A percentile compares a stretch with the other conserved stretches of the same genome.
Evolutionary conservation across 768 basidiomycete species (phyloP).

Genomic region (Phlebiopsis gigantea): DNA sequence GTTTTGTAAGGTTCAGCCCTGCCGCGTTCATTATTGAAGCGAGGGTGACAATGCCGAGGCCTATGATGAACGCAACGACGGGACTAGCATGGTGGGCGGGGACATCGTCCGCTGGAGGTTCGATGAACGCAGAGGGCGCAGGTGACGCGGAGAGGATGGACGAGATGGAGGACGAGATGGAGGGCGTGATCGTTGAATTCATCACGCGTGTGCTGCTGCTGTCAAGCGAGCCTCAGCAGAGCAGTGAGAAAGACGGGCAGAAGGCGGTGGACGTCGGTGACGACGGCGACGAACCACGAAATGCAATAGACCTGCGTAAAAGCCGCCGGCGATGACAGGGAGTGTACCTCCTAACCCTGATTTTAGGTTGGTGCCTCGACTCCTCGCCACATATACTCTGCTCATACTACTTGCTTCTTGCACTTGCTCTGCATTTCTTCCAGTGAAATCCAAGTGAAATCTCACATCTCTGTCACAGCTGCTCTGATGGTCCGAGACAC

Average conservation of each 20-base stretch:
- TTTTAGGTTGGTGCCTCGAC: neutral
- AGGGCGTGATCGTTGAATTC: neutral
- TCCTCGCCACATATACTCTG: neutral
- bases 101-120: conserved; percentile 13
- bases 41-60: conserved; percentile 77
- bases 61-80: conserved; percentile 74
- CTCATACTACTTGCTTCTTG: too few relatives aligned
- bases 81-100: conserved; percentile 44
- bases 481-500: too few relatives aligned
- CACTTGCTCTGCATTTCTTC: too few relatives aligned
- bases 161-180: neutral
- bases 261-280: neutral
- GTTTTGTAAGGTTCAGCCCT: conserved; percentile 91
- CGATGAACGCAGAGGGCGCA: neutral
- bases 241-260: neutral
- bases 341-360: neutral
- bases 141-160: neutral
- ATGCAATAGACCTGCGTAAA: neutral
- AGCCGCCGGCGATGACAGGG: too few relatives aligned
- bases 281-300: neutral
- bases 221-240: neutral
- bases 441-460: too few relatives aligned
- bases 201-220: neutral
- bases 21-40: conserved; percentile 87
- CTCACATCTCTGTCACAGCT: too few relatives aligned